Base-by-base conservation (phyloP, 1,284 basidiomycete genomes). In the Tausonia pullulans region DNA sequence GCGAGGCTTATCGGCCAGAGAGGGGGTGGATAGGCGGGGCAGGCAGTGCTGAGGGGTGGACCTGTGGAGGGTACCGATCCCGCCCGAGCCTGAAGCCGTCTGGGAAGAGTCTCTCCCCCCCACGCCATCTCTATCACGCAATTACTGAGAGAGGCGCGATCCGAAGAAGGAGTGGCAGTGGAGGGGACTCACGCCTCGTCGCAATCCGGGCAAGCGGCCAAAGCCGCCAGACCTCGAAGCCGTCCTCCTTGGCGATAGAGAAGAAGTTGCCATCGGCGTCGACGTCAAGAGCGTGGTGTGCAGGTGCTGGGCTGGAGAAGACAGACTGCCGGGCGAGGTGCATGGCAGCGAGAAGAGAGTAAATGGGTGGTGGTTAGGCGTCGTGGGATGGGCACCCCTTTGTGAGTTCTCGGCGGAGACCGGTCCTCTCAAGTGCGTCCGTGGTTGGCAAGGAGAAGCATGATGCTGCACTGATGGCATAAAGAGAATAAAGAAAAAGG, bases 311-410 rank as follows among this genome's bases (percentile, higher is more conserved):
- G 62, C 88, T 87, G 49, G 90, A 81, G 69, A 86, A 85, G 75
- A 95, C 90, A 48, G 86, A 85, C 74, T 90, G 88, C 69, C 90
- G 84, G 68, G 86, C 89, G 72, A 94, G 82, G 81, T 95, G 91
- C 90, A 95, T 94, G 5, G 51, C 50, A 14, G 48, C 40, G 27
- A 27, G 48, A 49, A 49, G 48, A 8, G 48, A 49, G 48, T 9
- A 14, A 49, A 14, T 49, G 14, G 48, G 48, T 49, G 2, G 14
- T 8, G 48, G 48, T 49, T 8, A 14, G 48, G 48, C 27, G 27
- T 27, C 27, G 27, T 27, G 27, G 27, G 27, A 27, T 2, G 27
- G 27, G 27, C 27, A 27, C 27, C 27, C 27, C 27, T 27, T 27
- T 27, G 27, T 27, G 27, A 1, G 27, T 27, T 27, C 27, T 27